These are phyloP conservation scores for Nymphaea thermarum DNA, from an alignment of 164 flowering plant species.

Conservation along the genomic window DNA sequence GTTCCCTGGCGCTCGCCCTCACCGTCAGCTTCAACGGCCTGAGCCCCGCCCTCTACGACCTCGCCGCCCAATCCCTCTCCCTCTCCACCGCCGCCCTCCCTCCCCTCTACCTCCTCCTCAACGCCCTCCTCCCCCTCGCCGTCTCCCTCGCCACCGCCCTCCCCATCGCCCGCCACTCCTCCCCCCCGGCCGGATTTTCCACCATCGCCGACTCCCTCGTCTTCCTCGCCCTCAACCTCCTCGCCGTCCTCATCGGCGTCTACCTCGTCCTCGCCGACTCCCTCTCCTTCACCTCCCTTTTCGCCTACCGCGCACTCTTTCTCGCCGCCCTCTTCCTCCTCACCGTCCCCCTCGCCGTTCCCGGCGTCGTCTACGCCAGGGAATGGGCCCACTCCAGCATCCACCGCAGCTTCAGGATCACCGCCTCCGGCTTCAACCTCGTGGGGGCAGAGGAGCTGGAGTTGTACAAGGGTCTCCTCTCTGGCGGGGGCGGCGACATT, in stretches of 20 bases:
- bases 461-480: slow-evolving; percentile 48
- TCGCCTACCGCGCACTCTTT: slow-evolving; percentile 33
- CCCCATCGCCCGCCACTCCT: slow-evolving; percentile 45
- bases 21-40: slow-evolving; percentile 86
- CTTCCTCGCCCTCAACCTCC: slow-evolving; percentile 49
- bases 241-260: slow-evolving; percentile 63
- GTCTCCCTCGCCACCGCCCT: slow-evolving; percentile 23
- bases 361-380: slow-evolving; percentile 56
- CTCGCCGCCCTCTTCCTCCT: slow-evolving; percentile 59
- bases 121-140: slow-evolving; percentile 49
- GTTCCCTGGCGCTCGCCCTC: slow-evolving; percentile 67
- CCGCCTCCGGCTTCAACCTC: slow-evolving; percentile 55
- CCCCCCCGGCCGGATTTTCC: slow-evolving; percentile 25
- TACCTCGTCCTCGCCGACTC: slow-evolving; percentile 54
- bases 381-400: slow-evolving; percentile 42
- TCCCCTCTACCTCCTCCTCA: slow-evolving; percentile 57
- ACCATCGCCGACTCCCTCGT: slow-evolving; percentile 38
- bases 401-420: slow-evolving; percentile 34
- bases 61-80: slow-evolving; percentile 50
- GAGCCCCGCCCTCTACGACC: slow-evolving; percentile 75
- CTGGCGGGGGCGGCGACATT: not conserved
- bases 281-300: slow-evolving; percentile 12
- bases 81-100: slow-evolving; percentile 33
- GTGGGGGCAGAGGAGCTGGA: slow-evolving; percentile 64
- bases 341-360: slow-evolving; percentile 49